Evolutionary conservation across 768 basidiomycete genomes (phyloP).

Genomic region (Neoboletus brunneissimus): DNA sequence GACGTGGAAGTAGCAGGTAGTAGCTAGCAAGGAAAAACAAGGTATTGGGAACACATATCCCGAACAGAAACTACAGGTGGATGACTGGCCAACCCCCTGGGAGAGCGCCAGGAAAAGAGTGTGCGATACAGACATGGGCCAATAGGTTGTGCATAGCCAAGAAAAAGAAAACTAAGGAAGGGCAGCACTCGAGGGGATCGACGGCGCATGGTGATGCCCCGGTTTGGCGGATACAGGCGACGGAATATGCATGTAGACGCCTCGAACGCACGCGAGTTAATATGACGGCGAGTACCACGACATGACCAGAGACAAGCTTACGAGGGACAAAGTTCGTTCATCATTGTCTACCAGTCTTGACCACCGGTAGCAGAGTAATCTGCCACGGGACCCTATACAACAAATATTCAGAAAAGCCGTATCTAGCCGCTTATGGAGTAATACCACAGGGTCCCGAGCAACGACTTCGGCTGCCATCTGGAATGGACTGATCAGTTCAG

Average conservation of each 20-base stretch:
- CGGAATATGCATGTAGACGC: neutral
- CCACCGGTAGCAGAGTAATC: too few relatives aligned
- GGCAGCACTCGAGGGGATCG: conserved; percentile 1
- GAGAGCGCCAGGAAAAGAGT: conserved; percentile 2
- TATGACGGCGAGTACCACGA: neutral
- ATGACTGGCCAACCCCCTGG: neutral
- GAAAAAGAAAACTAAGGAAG: neutral
- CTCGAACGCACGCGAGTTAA: conserved; percentile 2
- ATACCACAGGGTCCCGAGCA: too few relatives aligned
- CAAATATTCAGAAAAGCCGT: too few relatives aligned
- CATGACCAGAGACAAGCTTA: conserved; percentile 4
- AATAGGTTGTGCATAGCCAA: conserved; percentile 1
- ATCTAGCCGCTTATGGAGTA: too few relatives aligned
- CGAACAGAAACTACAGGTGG: conserved; percentile 1
- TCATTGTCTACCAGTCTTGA: conserved; percentile 15
- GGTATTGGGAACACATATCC: neutral
- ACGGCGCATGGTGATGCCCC: neutral
- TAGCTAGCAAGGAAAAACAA: too few relatives aligned
- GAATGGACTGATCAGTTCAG: neutral
- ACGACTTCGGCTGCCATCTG: too few relatives aligned
- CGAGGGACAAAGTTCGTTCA: neutral
- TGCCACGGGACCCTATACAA: too few relatives aligned
- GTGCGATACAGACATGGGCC: conserved; percentile 7
- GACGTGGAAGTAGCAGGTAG: too few relatives aligned
- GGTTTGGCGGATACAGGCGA: conserved; percentile 6